Percentiles rank a stretch among this genome's conserved stretches.
phyloP scores from a whole-genome alignment of 2,329 filamentous ascomycete species.

The Shiraia sp. region DNA sequence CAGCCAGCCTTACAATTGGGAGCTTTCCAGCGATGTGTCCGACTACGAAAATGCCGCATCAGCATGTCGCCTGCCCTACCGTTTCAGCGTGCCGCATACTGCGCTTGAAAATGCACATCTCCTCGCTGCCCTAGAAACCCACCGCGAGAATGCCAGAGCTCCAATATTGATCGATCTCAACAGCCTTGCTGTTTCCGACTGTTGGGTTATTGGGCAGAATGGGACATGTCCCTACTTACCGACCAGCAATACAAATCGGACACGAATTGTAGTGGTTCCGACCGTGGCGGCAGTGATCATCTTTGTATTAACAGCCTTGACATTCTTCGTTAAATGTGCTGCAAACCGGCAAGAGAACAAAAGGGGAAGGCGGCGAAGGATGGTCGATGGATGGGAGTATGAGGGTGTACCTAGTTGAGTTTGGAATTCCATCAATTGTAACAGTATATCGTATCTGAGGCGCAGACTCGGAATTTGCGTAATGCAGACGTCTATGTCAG shows the following conservation, averaged over 20 bases:
- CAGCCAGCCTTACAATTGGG: constrained; percentile 62
- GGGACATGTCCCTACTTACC: constrained; percentile 62
- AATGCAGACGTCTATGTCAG: too few species aligned
- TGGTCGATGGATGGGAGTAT: constrained; percentile 64
- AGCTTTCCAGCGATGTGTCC: constrained; percentile 49
- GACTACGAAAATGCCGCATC: constrained; percentile 50
- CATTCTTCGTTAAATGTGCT: constrained; percentile 67
- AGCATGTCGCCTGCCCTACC: constrained; percentile 54
- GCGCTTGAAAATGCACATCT: constrained; percentile 67
- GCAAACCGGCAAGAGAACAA: constrained; percentile 61
- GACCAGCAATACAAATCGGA: constrained; percentile 48
- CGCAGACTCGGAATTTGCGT: too few species aligned
- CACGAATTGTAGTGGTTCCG: constrained; percentile 61
- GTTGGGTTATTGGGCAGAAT: constrained; percentile 63
- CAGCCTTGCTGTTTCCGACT: constrained; percentile 58
- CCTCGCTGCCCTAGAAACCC: constrained; percentile 31
- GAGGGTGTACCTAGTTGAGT: constrained; percentile 64
- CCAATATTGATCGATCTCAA: constrained; percentile 65
- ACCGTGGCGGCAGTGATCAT: constrained; percentile 66
- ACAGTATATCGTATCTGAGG: too few species aligned
- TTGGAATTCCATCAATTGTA: too few species aligned
- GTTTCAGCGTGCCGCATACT: constrained; percentile 63
- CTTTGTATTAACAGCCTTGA: constrained; percentile 62
- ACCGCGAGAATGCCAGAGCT: constrained; percentile 11
- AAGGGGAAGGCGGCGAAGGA: constrained; percentile 54